Conservation (phyloP, 352 stramenopile species). For the Plasmopara halstedii region DNA sequence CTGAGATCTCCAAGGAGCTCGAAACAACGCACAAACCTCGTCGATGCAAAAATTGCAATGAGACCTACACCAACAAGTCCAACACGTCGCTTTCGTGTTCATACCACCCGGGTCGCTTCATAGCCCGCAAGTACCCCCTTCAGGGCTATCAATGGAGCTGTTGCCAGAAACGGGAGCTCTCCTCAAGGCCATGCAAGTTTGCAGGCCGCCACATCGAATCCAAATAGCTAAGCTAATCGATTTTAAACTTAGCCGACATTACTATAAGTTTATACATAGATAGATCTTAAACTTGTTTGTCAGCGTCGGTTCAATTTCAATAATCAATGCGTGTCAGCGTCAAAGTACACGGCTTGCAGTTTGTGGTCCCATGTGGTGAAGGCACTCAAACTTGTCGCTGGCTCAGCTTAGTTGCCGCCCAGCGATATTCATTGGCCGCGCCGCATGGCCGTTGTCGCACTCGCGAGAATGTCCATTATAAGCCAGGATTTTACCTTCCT, state of each 20-base stretch:
- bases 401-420: slow-evolving; percentile 71
- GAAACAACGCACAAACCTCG: slow-evolving; percentile 66
- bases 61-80: slow-evolving; percentile 74
- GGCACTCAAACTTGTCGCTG: slow-evolving; percentile 72
- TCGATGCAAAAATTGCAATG: slow-evolving; percentile 74
- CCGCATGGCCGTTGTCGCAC: slow-evolving; percentile 67
- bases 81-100: slow-evolving; percentile 78
- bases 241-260: no score
- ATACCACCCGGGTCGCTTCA: slow-evolving; percentile 66
- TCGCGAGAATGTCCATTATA: slow-evolving; percentile 64
- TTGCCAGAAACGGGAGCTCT: slow-evolving; percentile 75
- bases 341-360: slow-evolving; percentile 61
- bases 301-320: slow-evolving; percentile 5
- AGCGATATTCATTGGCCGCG: slow-evolving; percentile 59
- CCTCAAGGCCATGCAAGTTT: slow-evolving; percentile 74
- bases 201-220: slow-evolving; percentile 64
- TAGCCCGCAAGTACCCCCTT: slow-evolving; percentile 69
- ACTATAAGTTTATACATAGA: no score
- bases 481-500: slow-evolving; percentile 77
- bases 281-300: neutral
- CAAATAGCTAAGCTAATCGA: slow-evolving; percentile 46
- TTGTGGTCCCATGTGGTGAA: slow-evolving; percentile 71
- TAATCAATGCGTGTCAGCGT: slow-evolving; percentile 50
- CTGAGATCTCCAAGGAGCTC: slow-evolving; percentile 66
- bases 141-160: slow-evolving; percentile 81